Base-by-base conservation (phyloP, 1,284 basidiomycete genomes). In the Anthracocystis walkeri region DNA sequence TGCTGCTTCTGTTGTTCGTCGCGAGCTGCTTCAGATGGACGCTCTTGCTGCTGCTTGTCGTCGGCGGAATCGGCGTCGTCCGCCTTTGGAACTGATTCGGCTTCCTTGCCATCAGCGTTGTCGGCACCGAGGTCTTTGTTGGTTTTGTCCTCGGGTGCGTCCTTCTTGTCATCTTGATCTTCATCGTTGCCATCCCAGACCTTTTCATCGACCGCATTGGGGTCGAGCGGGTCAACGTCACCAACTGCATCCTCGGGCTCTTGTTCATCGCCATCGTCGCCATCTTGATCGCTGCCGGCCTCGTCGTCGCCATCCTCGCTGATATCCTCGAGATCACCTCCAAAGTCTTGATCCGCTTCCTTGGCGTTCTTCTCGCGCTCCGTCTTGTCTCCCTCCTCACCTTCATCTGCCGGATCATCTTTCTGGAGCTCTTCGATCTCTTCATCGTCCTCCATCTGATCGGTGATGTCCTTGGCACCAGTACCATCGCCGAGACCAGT, bases 181-280 rank as follows among this genome's bases (percentile, higher is more conserved):
- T 89, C 87, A 29, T 95, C 92, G 75, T 95, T 92, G 73, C 95
- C 92, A 38, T 92, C 94, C 96, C 97, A 98, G 77, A 99, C 88
- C 87, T 98, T 98, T 87, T 99, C 96, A 82, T 99, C 96, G 11
- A 97, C 90, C 0, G 92, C 91, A 27, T 90, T 89, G 8, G 93
- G 92, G 86, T 97, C 95, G n/a, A 90, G 88, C 2, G 91, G 90
- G 86, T 97, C 94, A 45, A 97, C 88, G 67, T 95, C 90, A 29
- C 91, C 94, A 27, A 96, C 86, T 64, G 91, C 91, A 76, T 98
- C 95, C 48, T 97, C 94, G 20, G 90, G 89, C 46, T 89, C 88
- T 20, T 86, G 83, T 44, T 91, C 90, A 3, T 88, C 74, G 21
- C 60, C 69, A 2, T 89, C 88, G 0, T 87, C 86, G 2, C 88